Evolutionary conservation across 139 green algal species (phyloP), one percentile per base, ranked within the genome.

Genomic region (Auxenochlorella pyrenoidosa): DNA sequence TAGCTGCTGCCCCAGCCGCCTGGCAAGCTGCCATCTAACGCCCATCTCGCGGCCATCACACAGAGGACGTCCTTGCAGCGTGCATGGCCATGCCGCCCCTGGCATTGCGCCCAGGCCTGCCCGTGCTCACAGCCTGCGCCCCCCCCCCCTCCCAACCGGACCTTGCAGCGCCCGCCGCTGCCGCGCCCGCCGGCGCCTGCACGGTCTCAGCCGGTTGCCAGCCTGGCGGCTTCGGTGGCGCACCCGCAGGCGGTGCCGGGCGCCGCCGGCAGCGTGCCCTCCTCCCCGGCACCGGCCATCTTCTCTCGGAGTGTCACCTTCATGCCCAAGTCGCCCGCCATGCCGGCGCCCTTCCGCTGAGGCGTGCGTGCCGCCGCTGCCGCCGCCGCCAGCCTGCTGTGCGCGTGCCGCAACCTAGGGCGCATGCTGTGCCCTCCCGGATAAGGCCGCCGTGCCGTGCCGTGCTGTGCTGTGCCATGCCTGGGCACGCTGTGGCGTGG

Each of bases 291-390:
- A 13, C 84, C 86, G 18, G 24, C 63, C 24, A 59, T 92, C 54
- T 94, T 93, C 51, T 90, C 90, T 43, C 88, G 90, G 38, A 91
- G 81, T 13, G 85, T 94, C 38, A 93, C 92, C 3, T 94, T 92
- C 83, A 86, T 94, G 87, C 95, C 95, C 24, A 81, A 90, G 22
- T 93, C 90, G 1, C 95, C 95, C 3, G 90, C 88, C 12, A 90
- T 96, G 86, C 95, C 94, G 13, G 93, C 95, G 24, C 91, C 90
- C 85, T 70, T 79, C 43, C 85, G 85, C 75, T 88, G 76, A 88
- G 75, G 54, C 54, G 2, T 24, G 16, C 54, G 15, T 63, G 54
- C 54, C 18, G 54, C 22, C 5, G 78, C 47, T 40, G 22, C n/a
- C 19, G 41, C 24, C 13, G 34, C 30, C 34, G 5, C 30, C n/a